These are phyloP conservation scores for Volutella citrinella DNA, from an alignment of 2,329 filamentous ascomycete genomes.

Conservation along the genomic window DNA sequence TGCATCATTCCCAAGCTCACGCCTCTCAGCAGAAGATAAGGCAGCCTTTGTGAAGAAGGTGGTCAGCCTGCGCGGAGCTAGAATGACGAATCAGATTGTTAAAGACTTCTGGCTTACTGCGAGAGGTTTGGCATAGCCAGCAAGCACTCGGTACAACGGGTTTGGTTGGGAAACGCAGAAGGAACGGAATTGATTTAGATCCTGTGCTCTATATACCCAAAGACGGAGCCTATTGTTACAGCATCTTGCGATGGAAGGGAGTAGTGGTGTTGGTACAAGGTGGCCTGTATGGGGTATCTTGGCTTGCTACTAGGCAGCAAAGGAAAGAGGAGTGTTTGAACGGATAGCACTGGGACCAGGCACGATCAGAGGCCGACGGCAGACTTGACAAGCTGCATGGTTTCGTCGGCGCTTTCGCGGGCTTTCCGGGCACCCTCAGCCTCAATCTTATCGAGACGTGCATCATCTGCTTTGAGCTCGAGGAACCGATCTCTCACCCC, in stretches of 20 bases:
- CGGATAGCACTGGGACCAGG: no score
- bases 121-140: constrained; percentile 55
- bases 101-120: constrained; percentile 72
- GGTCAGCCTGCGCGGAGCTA: constrained; percentile 61
- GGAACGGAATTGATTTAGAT: no score
- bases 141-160: neutral
- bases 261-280: neutral
- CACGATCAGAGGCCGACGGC: constrained; percentile 53
- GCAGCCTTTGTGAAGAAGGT: constrained; percentile 63
- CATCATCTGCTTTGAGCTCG: constrained; percentile 46
- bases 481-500: constrained; percentile 57
- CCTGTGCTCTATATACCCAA: constrained; percentile 3
- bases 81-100: constrained; percentile 63
- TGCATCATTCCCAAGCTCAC: constrained; percentile 56
- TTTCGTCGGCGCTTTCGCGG: constrained; percentile 55
- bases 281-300: no score
- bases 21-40: constrained; percentile 59
- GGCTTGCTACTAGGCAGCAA: no score
- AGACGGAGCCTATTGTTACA: constrained; percentile 6
- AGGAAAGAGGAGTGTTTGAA: constrained; percentile 5
- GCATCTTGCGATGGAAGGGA: neutral
- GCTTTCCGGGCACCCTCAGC: constrained; percentile 59
- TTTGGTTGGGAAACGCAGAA: constrained; percentile 6
- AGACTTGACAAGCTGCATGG: constrained; percentile 51
- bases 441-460: constrained; percentile 56